phyloP scores from a whole-genome alignment of 2,329 filamentous ascomycete species.

The Dothistroma pini region DNA sequence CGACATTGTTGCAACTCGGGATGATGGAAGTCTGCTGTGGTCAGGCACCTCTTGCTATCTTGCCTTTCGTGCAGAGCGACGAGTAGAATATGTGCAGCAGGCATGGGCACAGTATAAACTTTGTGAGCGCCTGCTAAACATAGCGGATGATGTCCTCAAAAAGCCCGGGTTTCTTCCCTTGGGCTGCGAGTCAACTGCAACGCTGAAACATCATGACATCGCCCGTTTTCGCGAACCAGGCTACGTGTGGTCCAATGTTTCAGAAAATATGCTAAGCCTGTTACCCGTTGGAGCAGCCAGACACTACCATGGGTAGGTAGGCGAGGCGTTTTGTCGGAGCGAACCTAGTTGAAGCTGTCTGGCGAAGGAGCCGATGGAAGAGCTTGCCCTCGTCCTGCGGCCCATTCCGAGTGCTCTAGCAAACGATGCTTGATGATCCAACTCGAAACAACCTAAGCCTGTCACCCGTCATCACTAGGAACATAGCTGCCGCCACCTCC shows the following conservation, averaged over 20 bases:
- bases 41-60: background rate
- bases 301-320: no score
- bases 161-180: conserved; percentile 10
- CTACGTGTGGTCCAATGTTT: conserved; percentile 9
- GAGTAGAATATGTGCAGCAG: background rate
- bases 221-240: background rate
- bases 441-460: background rate
- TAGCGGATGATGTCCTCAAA: background rate
- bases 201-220: conserved; percentile 9
- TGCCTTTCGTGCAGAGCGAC: conserved; percentile 3
- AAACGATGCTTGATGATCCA: background rate
- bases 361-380: background rate
- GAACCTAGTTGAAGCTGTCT: background rate
- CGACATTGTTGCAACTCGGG: conserved; percentile 37
- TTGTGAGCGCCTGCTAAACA: conserved; percentile 8
- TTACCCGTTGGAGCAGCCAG: no score
- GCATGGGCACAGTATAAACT: conserved; percentile 6
- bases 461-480: background rate
- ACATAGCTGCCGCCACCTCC: background rate
- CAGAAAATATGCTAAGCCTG: conserved; percentile 14
- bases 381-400: background rate
- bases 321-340: background rate
- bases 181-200: conserved; percentile 4
- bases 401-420: no score
- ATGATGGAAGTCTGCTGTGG: background rate